These are phyloP conservation scores for Cryphonectria carpinicola DNA, from an alignment of 2,329 filamentous ascomycete genomes.

Conservation along the genomic window DNA sequence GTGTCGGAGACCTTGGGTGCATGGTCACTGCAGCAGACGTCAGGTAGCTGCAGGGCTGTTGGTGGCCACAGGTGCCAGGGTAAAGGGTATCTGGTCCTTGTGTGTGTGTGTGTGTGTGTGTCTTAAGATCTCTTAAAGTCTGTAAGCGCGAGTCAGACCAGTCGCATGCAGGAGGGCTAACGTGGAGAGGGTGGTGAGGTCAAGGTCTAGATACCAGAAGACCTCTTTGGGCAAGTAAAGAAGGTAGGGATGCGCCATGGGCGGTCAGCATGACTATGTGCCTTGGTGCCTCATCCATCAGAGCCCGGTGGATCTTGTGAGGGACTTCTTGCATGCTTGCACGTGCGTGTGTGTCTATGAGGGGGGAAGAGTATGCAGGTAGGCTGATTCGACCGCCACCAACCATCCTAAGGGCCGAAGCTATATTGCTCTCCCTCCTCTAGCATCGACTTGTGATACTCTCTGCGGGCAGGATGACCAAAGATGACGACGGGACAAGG, in stretches of 20 bases:
- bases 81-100: slow-evolving; percentile 2
- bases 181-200: slow-evolving; percentile 14
- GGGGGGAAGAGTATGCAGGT: neutral
- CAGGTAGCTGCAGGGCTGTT: slow-evolving; percentile 22
- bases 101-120: slow-evolving; percentile 21
- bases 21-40: slow-evolving; percentile 13
- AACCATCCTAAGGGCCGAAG: neutral
- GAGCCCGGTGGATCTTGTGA: slow-evolving; percentile 15
- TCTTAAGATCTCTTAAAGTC: slow-evolving; percentile 15
- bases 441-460: neutral
- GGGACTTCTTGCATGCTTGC: slow-evolving; percentile 15
- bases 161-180: slow-evolving; percentile 11
- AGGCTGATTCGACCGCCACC: slow-evolving; percentile 3
- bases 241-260: slow-evolving; percentile 6
- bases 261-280: slow-evolving; percentile 13
- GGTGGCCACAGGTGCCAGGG: slow-evolving; percentile 7
- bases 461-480: slow-evolving; percentile 6
- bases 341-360: slow-evolving; percentile 1
- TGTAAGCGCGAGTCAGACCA: slow-evolving; percentile 19
- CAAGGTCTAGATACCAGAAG: slow-evolving; percentile 7
- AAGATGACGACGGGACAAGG: neutral
- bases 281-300: slow-evolving; percentile 1
- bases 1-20: slow-evolving; percentile 16
- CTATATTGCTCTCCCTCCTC: neutral
- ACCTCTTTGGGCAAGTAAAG: slow-evolving; percentile 7